Evolutionary conservation across 805 yeast genomes (phyloP), one percentile per base, ranked within the genome.

Genomic region (Lipomyces anomalus): DNA sequence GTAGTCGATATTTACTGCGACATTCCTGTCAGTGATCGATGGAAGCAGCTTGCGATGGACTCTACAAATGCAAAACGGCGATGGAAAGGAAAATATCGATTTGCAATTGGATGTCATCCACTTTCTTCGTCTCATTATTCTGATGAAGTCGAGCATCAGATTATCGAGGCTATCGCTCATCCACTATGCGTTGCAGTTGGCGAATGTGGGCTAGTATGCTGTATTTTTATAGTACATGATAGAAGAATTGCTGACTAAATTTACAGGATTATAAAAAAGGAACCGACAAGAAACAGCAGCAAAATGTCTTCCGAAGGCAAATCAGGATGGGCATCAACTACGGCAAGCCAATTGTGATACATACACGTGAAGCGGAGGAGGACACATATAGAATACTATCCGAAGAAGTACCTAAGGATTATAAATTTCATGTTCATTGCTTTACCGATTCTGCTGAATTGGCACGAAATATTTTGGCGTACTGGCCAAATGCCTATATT

Each of bases 71-170:
- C 11, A 9, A 13, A 13, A 9, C 11, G 30, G 21, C 21, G 26
- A 3, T 48, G 53, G 53, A 17, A 9, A 9, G 53, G 53, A 2
- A 38, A 46, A 16, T 48, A 48, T 24, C 46, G 38, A n/a, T 48
- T 48, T 28, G 39, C 53, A 3, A 46, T 48, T 44, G 53, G 53
- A 1, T 45, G 53, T 29, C 53, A 48, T 42, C 53, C 53, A 4
- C 53, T 43, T 22, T 26, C 44, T n/a, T 49, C 53, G 5, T 24
- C 22, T 21, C 17, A n/a, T 2, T 46, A 48, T 22, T 28, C 26
- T 3, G 32, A 33, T 1, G 35, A 45, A 3, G 46, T 38, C 16
- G 53, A 46, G 32, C 42, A 26, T 26, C 34, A 41, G 38, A 48
- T 48, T 44, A n/a, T 41, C 38, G 37, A 29, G 16, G 53, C 50